phyloP scores from a whole-genome alignment of 441 rosid species.

The Capsella rubella region DNA sequence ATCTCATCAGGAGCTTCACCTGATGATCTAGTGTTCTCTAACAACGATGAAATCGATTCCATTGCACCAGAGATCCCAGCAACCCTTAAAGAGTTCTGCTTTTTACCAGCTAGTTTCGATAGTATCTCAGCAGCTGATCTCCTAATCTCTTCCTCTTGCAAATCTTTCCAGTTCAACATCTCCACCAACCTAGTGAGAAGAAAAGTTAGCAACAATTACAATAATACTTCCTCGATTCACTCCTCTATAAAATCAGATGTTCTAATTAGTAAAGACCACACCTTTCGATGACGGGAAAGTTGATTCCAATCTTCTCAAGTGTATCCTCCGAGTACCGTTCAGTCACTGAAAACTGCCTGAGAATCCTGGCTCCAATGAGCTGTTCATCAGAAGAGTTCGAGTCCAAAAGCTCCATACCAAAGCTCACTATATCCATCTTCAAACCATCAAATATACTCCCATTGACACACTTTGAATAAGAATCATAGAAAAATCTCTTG shows the following conservation, averaged over 20 bases:
- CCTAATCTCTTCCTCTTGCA: slow-evolving; percentile 82
- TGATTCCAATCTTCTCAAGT: slow-evolving; percentile 81
- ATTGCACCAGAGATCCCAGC: slow-evolving; percentile 91
- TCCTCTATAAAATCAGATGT: neutral
- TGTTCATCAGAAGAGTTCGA: slow-evolving; percentile 87
- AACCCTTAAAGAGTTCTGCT: slow-evolving; percentile 83
- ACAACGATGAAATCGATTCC: slow-evolving; percentile 93
- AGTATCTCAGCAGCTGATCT: slow-evolving; percentile 79
- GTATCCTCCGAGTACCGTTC: slow-evolving; percentile 72
- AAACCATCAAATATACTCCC: slow-evolving; percentile 93
- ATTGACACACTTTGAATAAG: slow-evolving; percentile 76
- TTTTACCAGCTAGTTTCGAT: slow-evolving; percentile 79
- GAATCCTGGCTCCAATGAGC: slow-evolving; percentile 77
- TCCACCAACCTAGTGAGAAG: slow-evolving; percentile 57
- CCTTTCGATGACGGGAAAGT: slow-evolving; percentile 69
- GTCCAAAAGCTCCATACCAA: slow-evolving; percentile 74
- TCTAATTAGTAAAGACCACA: slow-evolving; percentile 19
- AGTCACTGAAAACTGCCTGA: slow-evolving; percentile 61
- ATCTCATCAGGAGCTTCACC: slow-evolving; percentile 75
- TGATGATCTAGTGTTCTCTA: slow-evolving; percentile 64
- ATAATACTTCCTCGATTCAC: neutral
- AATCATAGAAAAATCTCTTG: slow-evolving; percentile 85
- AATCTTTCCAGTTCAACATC: slow-evolving; percentile 95
- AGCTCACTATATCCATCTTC: slow-evolving; percentile 86
- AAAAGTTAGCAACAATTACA: neutral